Conservation (phyloP, 2,329 filamentous ascomycete genomes). For the Aspergillus calidoustus region DNA sequence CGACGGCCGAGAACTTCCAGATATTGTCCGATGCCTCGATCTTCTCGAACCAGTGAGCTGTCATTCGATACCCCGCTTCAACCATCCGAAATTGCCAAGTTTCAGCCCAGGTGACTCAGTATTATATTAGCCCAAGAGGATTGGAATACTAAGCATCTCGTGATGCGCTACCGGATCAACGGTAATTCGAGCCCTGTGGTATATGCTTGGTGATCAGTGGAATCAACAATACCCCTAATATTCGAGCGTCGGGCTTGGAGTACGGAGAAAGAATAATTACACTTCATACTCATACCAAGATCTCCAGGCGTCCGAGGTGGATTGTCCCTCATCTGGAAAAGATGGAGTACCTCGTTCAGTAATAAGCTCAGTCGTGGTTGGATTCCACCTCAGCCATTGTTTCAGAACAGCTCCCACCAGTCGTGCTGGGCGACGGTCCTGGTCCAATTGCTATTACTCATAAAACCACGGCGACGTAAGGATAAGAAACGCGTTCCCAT, state of each 20-base stretch:
- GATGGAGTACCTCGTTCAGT: not conserved
- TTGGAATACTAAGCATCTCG: not conserved
- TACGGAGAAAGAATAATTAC: not conserved
- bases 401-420: not conserved
- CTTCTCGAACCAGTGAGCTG: not conserved
- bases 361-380: not conserved
- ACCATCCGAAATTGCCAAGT: not conserved
- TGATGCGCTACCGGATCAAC: not conserved
- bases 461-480: too few species aligned
- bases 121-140: not conserved
- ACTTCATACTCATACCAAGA: not conserved
- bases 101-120: constrained; percentile 1
- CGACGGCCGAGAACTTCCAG: not conserved
- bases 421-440: not conserved
- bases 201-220: not conserved
- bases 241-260: not conserved
- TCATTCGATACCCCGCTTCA: not conserved
- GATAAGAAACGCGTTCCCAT: too few species aligned
- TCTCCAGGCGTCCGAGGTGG: not conserved
- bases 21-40: not conserved
- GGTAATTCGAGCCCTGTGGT: not conserved
- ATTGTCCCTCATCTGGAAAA: not conserved
- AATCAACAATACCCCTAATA: not conserved
- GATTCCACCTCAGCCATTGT: not conserved
- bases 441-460: too few species aligned